Base-by-base conservation (phyloP, 2,329 filamentous ascomycete genomes). In the Amauroascus verrucosus region DNA sequence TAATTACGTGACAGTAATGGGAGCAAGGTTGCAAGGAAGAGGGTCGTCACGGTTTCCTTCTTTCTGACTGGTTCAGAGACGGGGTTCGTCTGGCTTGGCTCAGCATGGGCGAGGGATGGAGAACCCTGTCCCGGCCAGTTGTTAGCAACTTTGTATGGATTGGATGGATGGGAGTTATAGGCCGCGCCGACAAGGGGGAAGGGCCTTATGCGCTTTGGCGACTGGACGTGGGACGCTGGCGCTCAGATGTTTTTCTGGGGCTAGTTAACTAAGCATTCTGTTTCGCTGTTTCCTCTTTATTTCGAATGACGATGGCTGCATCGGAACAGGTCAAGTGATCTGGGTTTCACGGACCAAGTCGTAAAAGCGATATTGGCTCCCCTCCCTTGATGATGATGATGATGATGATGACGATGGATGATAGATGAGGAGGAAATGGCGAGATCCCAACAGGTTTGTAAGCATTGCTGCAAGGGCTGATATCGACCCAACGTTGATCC, bases 91-190 rank as follows among this genome's bases (percentile, higher is more conserved):
- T n/a, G 46, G 18, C 46, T 48, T 48, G 46, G 46, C 46, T 22
- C 20, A 48, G 20, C 32, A 28, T 6, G 28, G 11, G 32, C 33
- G 33, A 48, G 46, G n/a, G 33, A 38, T 28, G 46, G 46, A 48
- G 46, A 48, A 48, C 32, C 46, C 46, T 46, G 44, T 20, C 24
- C 35, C n/a, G 37, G 33, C n/a, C n/a, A n/a, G n/a, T n/a, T n/a
- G n/a, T n/a, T n/a, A n/a, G n/a, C n/a, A n/a, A n/a, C n/a, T n/a
- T n/a, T n/a, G n/a, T n/a, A n/a, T n/a, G n/a, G n/a, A n/a, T n/a
- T n/a, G n/a, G n/a, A n/a, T n/a, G n/a, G n/a, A n/a, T n/a, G n/a
- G n/a, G n/a, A n/a, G n/a, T n/a, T n/a, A n/a, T 48, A 6, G 32
- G 32, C 33, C 32, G 32, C 46, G 32, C 22, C 20, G 5, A 16